Base-by-base conservation (phyloP, 371 early-diverging fungal genomes). In the Encephalitozoon hellem region DNA sequence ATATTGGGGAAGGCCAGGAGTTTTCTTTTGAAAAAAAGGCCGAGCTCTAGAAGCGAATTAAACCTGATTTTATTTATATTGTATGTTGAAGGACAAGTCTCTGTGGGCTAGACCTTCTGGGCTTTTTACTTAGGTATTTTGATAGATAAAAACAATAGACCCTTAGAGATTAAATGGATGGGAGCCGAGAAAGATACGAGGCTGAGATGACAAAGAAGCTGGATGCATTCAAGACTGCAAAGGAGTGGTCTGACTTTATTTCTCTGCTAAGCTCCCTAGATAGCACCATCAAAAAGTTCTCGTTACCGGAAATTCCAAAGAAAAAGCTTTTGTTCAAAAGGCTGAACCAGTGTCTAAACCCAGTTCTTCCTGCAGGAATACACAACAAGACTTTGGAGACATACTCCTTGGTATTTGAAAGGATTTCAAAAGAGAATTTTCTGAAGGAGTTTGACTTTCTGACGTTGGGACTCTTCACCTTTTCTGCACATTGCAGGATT, bases 351-450 rank as follows among this genome's bases (percentile, higher is more conserved):
- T 95, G 94, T 74, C 88, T 97, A 66, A 95, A 96, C 81, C 96
- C 95, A 11, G 93, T 92, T 15, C 87, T 97, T n/a, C 98, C 98
- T 8, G 90, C 94, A 25, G 98, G 98, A 21, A 95, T 96, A 18
- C 98, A 97, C 83, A 93, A 91, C 81, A 96, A 94, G 84, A 90
- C 94, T 2, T 78, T 97, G 52, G 90, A 92, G 67, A 90, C 93
- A 0, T 97, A 96, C 82, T 87, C 86, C 2, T 89, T 90, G 55
- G 88, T 96, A n/a, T 88, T 95, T 68, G 85, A 89, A 18, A 77
- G 67, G 30, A 32, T 83, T 11, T 47, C 55, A 4, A 52, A 59
- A 41, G 77, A 82, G 25, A 38, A 54, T 12, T 28, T 82, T 23
- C 9, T 63, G 9, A 28, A 76, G 21, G 67, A 78, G 23, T 76